Percentiles rank a stretch among this genome's conserved stretches.
Conservation (phyloP, 83 land plant genomes). For the Picea abies region DNA sequence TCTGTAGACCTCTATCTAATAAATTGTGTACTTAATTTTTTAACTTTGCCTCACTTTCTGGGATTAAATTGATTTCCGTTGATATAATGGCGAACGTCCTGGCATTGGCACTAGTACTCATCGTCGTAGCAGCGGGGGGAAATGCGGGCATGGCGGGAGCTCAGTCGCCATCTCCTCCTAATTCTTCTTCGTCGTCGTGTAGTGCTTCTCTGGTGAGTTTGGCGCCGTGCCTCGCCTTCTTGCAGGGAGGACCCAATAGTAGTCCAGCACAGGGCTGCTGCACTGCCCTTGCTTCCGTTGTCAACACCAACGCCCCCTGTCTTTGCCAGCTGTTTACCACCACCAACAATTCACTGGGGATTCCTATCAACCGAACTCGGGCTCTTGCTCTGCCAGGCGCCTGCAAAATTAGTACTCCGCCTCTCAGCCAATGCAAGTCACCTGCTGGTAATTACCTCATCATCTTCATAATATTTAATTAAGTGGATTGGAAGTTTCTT, state of each 20-base stretch:
- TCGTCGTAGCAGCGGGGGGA: background rate
- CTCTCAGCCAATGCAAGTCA: constrained; percentile 27
- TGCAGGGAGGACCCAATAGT: constrained; percentile 30
- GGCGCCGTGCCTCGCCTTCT: background rate
- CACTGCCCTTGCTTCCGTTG: constrained; percentile 43
- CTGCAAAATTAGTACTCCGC: constrained; percentile 49
- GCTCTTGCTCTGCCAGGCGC: constrained; percentile 43
- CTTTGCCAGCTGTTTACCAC: constrained; percentile 40
- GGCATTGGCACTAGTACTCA: too few relatives aligned
- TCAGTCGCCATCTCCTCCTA: background rate
- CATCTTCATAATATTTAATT: too few relatives aligned
- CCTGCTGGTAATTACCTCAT: too few relatives aligned
- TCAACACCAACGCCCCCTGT: constrained; percentile 36
- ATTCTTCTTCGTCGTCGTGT: too few relatives aligned
- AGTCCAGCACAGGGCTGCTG: constrained; percentile 48
- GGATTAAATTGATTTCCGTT: too few relatives aligned
- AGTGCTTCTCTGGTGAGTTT: background rate
- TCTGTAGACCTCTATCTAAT: too few relatives aligned
- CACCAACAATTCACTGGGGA: constrained; percentile 17
- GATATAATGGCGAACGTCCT: too few relatives aligned
- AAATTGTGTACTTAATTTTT: too few relatives aligned
- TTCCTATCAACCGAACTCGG: constrained; percentile 40
- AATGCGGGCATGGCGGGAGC: background rate
- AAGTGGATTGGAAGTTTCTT: too few relatives aligned
- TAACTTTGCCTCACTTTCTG: too few relatives aligned